phyloP scores from a whole-genome alignment of 345 rosid genomes.

The Salix brachista region DNA sequence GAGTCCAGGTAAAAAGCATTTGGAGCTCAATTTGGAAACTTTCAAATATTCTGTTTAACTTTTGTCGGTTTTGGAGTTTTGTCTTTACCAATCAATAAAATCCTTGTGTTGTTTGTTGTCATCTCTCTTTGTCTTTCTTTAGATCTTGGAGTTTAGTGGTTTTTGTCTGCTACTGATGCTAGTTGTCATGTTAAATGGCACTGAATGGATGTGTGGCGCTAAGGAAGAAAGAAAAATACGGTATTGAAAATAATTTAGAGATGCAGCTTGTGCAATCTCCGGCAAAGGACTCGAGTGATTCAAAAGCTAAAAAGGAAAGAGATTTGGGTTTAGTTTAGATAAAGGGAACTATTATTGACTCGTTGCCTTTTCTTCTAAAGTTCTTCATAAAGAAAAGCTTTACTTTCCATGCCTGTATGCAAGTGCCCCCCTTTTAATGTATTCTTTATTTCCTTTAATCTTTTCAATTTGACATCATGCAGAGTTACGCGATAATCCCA shows the following conservation, averaged over 20 bases:
- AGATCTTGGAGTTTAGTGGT: conserved; percentile 49
- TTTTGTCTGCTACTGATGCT: conserved; percentile 61
- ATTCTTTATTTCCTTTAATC: not conserved
- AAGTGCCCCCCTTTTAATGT: conserved; percentile 1
- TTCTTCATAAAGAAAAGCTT: conserved; percentile 13
- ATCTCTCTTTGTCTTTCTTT: conserved; percentile 6
- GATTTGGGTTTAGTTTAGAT: conserved; percentile 26
- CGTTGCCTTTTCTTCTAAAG: conserved; percentile 26
- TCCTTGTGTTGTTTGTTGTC: conserved; percentile 17
- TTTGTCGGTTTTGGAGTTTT: conserved; percentile 37
- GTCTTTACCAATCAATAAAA: conserved; percentile 23
- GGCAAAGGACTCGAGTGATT: conserved; percentile 20
- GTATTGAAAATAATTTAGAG: conserved; percentile 6
- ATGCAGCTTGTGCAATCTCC: conserved; percentile 21
- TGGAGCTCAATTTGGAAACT: conserved; percentile 11
- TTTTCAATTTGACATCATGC: conserved; percentile 3
- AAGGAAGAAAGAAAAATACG: not conserved
- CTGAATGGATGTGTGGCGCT: not conserved
- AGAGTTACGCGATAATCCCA: conserved; percentile 51
- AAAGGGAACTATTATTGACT: conserved; percentile 30
- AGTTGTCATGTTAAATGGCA: conserved; percentile 26
- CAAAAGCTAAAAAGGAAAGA: conserved; percentile 26
- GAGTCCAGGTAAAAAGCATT: conserved; percentile 40
- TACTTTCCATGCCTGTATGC: conserved; percentile 24
- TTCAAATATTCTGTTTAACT: conserved; percentile 2